Conservation (phyloP, 1,139 yeast genomes). For the Yamadazyma songkhlaensis region DNA sequence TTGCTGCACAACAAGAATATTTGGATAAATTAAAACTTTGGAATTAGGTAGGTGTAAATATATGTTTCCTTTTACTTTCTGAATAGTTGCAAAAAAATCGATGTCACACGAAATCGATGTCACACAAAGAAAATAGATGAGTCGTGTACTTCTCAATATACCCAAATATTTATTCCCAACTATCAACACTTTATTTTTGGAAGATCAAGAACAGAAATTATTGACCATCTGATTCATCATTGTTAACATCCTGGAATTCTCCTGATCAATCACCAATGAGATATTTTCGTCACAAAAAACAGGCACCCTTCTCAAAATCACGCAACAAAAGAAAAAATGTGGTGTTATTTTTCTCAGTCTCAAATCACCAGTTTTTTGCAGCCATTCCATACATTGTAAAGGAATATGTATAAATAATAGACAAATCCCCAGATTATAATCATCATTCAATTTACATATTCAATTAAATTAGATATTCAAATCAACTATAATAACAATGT, state of each 20-base stretch:
- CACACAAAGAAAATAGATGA: too few relatives aligned
- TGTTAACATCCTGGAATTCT: too few relatives aligned
- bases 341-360: slow-evolving; percentile 7
- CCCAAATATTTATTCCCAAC: too few relatives aligned
- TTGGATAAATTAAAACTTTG: slow-evolving; percentile 31
- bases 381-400: not conserved
- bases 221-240: too few relatives aligned
- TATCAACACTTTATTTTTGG: too few relatives aligned
- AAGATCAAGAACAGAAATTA: too few relatives aligned
- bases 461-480: slow-evolving; percentile 1
- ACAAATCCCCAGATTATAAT: not conserved
- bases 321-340: slow-evolving; percentile 6
- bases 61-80: not conserved
- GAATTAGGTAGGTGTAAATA: slow-evolving; percentile 2
- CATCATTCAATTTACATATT: slow-evolving; percentile 1
- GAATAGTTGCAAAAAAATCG: too few relatives aligned
- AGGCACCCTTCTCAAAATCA: slow-evolving; percentile 2
- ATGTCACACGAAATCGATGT: too few relatives aligned
- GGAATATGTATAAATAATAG: not conserved
- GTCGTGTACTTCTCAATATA: not conserved
- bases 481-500: slow-evolving; percentile 1
- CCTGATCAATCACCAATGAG: slow-evolving; percentile 1
- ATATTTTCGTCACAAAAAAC: not conserved
- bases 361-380: slow-evolving; percentile 10
- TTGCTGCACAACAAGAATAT: slow-evolving; percentile 49